These are phyloP conservation scores for Xylaria sp. DNA, from an alignment of 2,329 filamentous ascomycete genomes.

Conservation along the genomic window DNA sequence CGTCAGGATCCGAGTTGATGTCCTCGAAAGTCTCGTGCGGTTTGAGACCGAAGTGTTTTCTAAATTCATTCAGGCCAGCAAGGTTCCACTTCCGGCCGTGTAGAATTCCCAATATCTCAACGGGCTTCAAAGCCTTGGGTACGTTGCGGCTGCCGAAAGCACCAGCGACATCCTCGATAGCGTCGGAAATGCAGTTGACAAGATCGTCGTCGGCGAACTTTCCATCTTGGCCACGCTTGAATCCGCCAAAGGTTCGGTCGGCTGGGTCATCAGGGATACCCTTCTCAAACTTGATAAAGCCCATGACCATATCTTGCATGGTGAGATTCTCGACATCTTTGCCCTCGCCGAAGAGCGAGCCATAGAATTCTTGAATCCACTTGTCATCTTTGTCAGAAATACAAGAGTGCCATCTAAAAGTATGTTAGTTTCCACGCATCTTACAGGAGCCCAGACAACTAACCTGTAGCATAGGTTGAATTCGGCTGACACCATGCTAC, in stretches of 20 bases:
- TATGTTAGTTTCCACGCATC: neutral
- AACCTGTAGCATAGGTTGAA: slow-evolving; percentile 89
- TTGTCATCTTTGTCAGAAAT: slow-evolving; percentile 80
- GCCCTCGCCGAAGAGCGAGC: slow-evolving; percentile 63
- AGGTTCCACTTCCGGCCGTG: slow-evolving; percentile 82
- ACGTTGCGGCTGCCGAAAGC: slow-evolving; percentile 80
- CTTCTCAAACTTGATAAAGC: slow-evolving; percentile 71
- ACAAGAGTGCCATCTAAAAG: slow-evolving; percentile 73
- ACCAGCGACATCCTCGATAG: slow-evolving; percentile 80
- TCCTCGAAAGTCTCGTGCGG: slow-evolving; percentile 82
- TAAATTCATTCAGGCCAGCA: slow-evolving; percentile 84
- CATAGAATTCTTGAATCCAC: slow-evolving; percentile 80
- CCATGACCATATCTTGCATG: slow-evolving; percentile 69
- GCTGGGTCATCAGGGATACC: slow-evolving; percentile 73
- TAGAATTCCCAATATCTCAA: slow-evolving; percentile 84
- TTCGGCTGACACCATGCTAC: slow-evolving; percentile 86
- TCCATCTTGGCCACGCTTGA: slow-evolving; percentile 73
- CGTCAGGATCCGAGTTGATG: slow-evolving; percentile 80
- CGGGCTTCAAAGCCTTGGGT: slow-evolving; percentile 76
- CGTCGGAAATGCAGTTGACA: slow-evolving; percentile 79
- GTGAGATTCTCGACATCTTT: slow-evolving; percentile 67
- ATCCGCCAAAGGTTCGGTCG: slow-evolving; percentile 74
- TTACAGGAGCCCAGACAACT: neutral
- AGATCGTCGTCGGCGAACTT: slow-evolving; percentile 81
- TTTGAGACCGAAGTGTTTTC: slow-evolving; percentile 82